phyloP scores from a whole-genome alignment of 2,329 filamentous ascomycete genomes.

The Fusarium pseudonygamai region DNA sequence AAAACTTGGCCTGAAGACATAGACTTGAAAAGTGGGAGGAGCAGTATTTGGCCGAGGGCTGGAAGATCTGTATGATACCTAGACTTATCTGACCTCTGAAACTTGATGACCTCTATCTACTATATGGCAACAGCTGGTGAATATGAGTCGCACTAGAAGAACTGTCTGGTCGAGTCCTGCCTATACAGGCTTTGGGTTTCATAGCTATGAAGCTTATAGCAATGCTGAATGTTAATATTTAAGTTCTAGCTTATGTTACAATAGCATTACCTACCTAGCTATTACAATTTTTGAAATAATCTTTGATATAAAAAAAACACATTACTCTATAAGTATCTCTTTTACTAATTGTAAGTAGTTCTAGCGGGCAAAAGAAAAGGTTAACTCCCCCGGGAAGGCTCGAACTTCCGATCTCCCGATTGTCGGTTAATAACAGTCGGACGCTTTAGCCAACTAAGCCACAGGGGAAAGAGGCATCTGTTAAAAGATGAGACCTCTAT shows the following conservation, averaged over 20 bases:
- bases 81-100: slow-evolving; percentile 42
- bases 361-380: rapidly evolving
- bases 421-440: slow-evolving; percentile 38
- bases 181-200: background rate
- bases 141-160: too few relatives aligned
- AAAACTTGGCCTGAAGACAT: slow-evolving; percentile 22
- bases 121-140: background rate
- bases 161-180: background rate
- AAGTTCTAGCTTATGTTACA: background rate
- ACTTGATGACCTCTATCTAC: slow-evolving; percentile 40
- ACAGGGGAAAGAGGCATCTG: background rate
- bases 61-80: slow-evolving; percentile 52
- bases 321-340: rapidly evolving
- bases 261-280: too few relatives aligned
- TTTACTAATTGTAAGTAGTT: background rate
- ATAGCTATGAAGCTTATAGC: background rate
- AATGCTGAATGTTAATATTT: background rate
- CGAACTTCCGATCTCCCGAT: slow-evolving; percentile 46
- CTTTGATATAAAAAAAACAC: background rate
- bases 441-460: slow-evolving; percentile 21
- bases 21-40: slow-evolving; percentile 21
- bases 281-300: background rate
- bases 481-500: rapidly evolving
- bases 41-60: slow-evolving; percentile 31
- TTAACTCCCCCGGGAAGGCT: slow-evolving; percentile 38